Base-by-base conservation (phyloP, 805 yeast species). In the Cyberlindnera japonica region DNA sequence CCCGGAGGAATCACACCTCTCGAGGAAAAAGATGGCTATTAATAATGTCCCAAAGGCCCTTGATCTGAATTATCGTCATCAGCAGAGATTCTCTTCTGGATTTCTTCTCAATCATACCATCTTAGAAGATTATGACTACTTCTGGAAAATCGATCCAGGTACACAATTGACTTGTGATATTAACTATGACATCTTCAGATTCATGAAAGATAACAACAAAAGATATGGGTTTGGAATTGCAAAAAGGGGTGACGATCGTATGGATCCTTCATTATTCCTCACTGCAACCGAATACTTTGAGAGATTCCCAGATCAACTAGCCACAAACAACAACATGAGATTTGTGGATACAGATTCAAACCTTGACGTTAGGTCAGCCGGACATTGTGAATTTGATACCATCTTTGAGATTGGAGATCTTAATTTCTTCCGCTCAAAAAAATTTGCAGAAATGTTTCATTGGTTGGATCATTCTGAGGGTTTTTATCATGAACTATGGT, bases 401-500 rank as follows among this genome's bases (percentile, higher is more conserved):
- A 79, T 78, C 57, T 81, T 80, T 48, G 88, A 81, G 62, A 69
- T 83, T 40, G 90, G 83, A 2, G 79, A 79, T 43, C 67, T 83
- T 55, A 79, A 75, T 35, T 75, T 83, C 48, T 81, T 81, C 75
- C 67, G 86, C 45, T 62, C 74, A 0, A 59, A 68, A 22, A 67
- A 70, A 12, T 83, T 81, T 62, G 62, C 65, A 30, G 63, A 69
- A 4, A 80, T 72, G 61, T 83, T 83, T 56, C 63, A 81, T 15
- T 66, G 63, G 54, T 64, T 84, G 35, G 95, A 84, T 58, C 47
- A 60, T 31, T 56, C 73, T 3, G 93, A 93, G 39, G 95, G 93
- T 1, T 84, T 84, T 58, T 84, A 74, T 59, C 80, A 81, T 57
- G 91, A 86, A 63, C 69, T 93, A 46, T 86, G 95, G 95, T 91